Evolutionary conservation across 2,329 filamentous ascomycete species (phyloP).

Genomic region (Fusarium agapanthi): DNA sequence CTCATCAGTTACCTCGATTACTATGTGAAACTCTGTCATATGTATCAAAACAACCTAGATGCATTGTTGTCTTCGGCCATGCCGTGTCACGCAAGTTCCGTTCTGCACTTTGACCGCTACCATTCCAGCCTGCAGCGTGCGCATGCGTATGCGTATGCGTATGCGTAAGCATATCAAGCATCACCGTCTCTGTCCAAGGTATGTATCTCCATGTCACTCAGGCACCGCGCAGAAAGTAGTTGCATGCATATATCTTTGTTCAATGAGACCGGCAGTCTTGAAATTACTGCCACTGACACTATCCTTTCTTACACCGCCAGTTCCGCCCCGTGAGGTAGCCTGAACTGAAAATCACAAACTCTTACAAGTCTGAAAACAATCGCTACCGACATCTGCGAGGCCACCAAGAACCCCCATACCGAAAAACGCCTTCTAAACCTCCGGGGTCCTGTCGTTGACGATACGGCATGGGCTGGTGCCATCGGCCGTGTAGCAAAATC

Average conservation of each 20-base stretch:
- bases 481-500: constrained; percentile 21
- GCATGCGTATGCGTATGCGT: background rate
- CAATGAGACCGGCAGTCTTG: constrained; percentile 20
- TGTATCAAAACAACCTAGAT: background rate
- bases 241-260: constrained; percentile 13
- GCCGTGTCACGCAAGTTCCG: background rate
- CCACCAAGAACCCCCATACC: constrained; percentile 7
- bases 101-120: background rate
- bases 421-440: constrained; percentile 14
- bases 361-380: constrained; percentile 23
- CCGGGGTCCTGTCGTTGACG: constrained; percentile 20
- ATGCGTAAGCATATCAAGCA: background rate
- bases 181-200: background rate
- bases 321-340: constrained; percentile 40
- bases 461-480: constrained; percentile 13
- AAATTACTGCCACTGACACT: constrained; percentile 28
- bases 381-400: constrained; percentile 17
- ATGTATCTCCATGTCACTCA: constrained; percentile 5
- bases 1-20: background rate
- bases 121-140: background rate
- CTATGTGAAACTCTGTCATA: background rate
- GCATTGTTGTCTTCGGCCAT: background rate
- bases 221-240: background rate
- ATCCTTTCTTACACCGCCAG: constrained; percentile 38
- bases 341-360: constrained; percentile 20